Evolutionary conservation across 2,329 filamentous ascomycete species (phyloP).

Genomic region (Paecilomyces formosus): DNA sequence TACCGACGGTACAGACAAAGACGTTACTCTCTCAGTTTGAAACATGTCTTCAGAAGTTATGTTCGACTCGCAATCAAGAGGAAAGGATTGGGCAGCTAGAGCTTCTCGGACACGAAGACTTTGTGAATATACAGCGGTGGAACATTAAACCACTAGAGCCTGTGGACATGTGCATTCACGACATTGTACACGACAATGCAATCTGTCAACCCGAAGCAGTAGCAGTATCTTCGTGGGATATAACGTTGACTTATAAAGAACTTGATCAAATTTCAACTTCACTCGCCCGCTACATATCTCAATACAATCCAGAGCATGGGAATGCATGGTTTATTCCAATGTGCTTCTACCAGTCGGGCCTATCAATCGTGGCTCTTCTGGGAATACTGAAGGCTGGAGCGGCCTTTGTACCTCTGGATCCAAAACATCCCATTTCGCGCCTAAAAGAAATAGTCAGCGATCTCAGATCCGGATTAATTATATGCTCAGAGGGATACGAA

Average conservation of each 20-base stretch:
- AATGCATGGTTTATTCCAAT: constrained; percentile 6
- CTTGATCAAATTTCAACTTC: constrained; percentile 14
- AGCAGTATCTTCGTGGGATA: constrained; percentile 10
- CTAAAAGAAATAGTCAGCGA: constrained; percentile 7
- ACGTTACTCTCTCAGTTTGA: constrained; percentile 6
- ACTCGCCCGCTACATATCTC: constrained; percentile 14
- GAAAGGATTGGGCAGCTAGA: constrained; percentile 8
- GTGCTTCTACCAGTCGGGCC: constrained; percentile 3
- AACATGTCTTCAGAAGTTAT: constrained; percentile 4
- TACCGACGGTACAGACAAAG: constrained; percentile 5
- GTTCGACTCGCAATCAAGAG: constrained; percentile 3
- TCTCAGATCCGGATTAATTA: background rate
- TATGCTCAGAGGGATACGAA: constrained; percentile 5
- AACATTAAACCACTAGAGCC: background rate
- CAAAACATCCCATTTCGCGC: constrained; percentile 3
- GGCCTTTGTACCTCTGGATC: constrained; percentile 8
- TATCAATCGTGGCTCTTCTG: constrained; percentile 3
- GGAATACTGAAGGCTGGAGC: constrained; percentile 7
- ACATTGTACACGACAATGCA: constrained; percentile 26
- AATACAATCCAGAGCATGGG: constrained; percentile 12
- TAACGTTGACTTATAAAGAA: constrained; percentile 6
- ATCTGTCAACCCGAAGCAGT: constrained; percentile 16
- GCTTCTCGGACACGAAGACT: background rate
- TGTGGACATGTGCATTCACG: constrained; percentile 12
- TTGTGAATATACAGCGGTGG: background rate